A percentile compares a stretch with the other conserved stretches of the same genome.
phyloP scores from a whole-genome alignment of 2,329 filamentous ascomycete species.

The Verticillium albo-atrum region DNA sequence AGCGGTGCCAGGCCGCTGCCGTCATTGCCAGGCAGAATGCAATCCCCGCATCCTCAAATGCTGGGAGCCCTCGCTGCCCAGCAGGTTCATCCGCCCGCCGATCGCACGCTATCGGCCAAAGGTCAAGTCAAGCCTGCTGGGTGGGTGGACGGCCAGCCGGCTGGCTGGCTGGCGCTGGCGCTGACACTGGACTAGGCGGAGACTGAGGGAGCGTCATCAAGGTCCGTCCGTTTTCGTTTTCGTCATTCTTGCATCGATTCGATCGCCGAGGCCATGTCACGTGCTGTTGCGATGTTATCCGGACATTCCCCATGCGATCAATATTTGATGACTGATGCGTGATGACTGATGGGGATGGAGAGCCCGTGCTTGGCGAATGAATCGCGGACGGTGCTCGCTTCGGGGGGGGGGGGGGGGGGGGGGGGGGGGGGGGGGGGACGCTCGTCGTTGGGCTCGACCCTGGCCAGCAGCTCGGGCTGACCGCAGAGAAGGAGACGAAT shows the following conservation, averaged over 20 bases:
- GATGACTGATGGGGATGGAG: background rate
- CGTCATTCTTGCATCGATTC: background rate
- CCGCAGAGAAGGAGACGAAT: background rate
- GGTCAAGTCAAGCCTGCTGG: too few species aligned
- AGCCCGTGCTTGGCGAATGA: background rate
- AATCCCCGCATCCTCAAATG: too few species aligned
- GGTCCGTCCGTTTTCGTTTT: background rate
- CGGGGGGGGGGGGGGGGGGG: too few species aligned
- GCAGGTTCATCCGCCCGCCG: too few species aligned
- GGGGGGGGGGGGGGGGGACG: too few species aligned
- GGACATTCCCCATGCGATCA: background rate
- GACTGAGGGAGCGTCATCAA: background rate
- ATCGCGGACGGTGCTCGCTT: too few species aligned
- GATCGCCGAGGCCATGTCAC: background rate
- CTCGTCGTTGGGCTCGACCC: background rate
- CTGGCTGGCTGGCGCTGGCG: background rate
- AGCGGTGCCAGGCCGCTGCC: too few species aligned
- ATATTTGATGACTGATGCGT: background rate
- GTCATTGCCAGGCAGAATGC: too few species aligned
- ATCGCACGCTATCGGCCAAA: background rate
- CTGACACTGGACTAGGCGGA: background rate
- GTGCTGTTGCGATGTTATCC: background rate
- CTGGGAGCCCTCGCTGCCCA: too few species aligned
- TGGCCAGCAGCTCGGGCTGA: background rate
- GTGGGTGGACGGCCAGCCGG: background rate